These are phyloP conservation scores for Magnolia changhungtana DNA, from an alignment of 164 flowering plant genomes.

Conservation along the genomic window DNA sequence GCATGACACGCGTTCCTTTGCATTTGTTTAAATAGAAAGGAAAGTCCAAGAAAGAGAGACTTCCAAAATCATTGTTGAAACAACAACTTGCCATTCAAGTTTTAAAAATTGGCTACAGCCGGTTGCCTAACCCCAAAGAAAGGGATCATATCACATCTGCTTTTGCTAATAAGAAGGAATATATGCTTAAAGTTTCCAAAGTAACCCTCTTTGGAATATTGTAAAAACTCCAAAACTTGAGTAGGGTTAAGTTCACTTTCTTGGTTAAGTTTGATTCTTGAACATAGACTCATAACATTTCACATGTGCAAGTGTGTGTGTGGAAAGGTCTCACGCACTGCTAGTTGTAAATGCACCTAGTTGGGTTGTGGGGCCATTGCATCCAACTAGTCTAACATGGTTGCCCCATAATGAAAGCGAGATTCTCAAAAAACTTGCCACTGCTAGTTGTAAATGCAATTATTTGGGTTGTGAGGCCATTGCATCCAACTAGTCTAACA, in stretches of 20 bases:
- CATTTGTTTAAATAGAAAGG: background rate
- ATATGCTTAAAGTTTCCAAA: background rate
- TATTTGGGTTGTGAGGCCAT: too few relatives aligned
- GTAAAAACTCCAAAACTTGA: background rate
- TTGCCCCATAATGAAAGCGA: too few relatives aligned
- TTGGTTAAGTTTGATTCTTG: too few relatives aligned
- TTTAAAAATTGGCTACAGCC: background rate
- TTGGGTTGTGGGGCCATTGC: too few relatives aligned
- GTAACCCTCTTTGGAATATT: background rate
- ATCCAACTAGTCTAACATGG: too few relatives aligned
- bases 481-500: too few relatives aligned
- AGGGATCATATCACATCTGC: background rate
- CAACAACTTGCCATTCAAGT: background rate
- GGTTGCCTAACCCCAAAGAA: background rate
- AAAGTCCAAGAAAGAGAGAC: background rate
- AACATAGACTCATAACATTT: too few relatives aligned
- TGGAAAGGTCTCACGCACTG: too few relatives aligned
- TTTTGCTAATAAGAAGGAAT: background rate
- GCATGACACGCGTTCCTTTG: background rate
- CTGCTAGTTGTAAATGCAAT: too few relatives aligned
- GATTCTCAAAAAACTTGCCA: too few relatives aligned
- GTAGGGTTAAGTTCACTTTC: background rate
- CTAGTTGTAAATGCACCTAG: too few relatives aligned
- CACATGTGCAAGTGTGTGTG: too few relatives aligned
- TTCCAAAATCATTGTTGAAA: slow-evolving; percentile 2